Percentiles rank a stretch among this genome's conserved stretches.
Conservation (phyloP, 2,329 filamentous ascomycete genomes). For the Aureobasidium sp. region DNA sequence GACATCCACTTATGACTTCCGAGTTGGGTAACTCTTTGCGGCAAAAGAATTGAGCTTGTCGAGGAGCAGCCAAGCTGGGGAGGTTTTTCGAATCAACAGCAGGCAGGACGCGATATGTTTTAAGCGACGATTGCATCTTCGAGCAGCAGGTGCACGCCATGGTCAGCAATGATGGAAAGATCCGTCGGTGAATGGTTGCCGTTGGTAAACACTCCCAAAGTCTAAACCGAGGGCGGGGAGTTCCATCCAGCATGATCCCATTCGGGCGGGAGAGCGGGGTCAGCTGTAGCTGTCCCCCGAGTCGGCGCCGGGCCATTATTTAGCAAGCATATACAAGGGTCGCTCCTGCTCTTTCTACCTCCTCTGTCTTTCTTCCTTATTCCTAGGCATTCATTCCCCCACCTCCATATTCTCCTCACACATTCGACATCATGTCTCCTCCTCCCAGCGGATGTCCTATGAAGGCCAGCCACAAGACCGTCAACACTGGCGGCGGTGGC, state of each 20-base stretch:
- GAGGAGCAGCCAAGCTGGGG: not conserved
- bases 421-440: conserved; percentile 18
- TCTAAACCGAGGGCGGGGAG: conserved; percentile 7
- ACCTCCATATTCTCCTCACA: not conserved
- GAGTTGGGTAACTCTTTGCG: not conserved
- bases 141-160: not conserved
- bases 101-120: too few species aligned
- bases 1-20: not conserved
- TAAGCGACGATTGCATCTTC: not conserved
- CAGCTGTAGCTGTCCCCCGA: not conserved
- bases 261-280: conserved; percentile 3
- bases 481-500: conserved; percentile 40
- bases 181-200: not conserved
- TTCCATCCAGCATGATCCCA: not conserved
- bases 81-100: not conserved
- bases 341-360: not conserved
- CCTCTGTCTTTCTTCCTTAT: not conserved
- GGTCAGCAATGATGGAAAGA: conserved; percentile 1
- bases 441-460: conserved; percentile 24
- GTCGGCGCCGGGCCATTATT: not conserved
- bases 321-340: not conserved
- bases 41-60: not conserved
- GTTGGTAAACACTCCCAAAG: not conserved
- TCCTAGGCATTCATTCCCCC: not conserved
- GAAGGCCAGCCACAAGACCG: conserved; percentile 17